Conservation (phyloP, 192 early-diverging fungal species). For the Entomortierella chlamydospora region DNA sequence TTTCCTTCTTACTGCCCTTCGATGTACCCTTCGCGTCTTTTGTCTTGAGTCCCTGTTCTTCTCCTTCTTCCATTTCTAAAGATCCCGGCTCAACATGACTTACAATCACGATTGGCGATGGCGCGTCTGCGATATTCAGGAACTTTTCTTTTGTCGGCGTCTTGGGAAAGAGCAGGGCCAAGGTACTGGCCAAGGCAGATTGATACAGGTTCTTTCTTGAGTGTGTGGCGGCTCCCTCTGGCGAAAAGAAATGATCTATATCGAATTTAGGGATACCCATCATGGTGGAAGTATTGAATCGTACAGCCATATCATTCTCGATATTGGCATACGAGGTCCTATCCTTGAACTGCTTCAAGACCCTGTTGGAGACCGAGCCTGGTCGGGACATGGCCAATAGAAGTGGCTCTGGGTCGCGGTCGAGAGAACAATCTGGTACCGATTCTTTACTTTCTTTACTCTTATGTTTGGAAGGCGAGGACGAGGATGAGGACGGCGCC, state of each 20-base stretch:
- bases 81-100: constrained; percentile 23
- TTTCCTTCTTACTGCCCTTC: not conserved
- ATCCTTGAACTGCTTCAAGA: constrained; percentile 43
- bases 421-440: constrained; percentile 17
- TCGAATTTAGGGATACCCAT: constrained; percentile 45
- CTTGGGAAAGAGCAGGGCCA: constrained; percentile 22
- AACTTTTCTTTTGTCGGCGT: constrained; percentile 31
- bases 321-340: constrained; percentile 63
- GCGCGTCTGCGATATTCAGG: not conserved
- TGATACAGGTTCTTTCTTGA: constrained; percentile 20
- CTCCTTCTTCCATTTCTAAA: not conserved
- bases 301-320: constrained; percentile 60
- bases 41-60: not conserved
- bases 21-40: not conserved
- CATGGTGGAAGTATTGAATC: constrained; percentile 50
- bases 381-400: constrained; percentile 56
- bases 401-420: constrained; percentile 38
- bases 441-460: not conserved
- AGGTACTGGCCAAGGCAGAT: constrained; percentile 12
- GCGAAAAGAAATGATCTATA: constrained; percentile 40
- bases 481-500: too few species aligned
- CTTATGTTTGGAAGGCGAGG: too few species aligned
- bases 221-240: constrained; percentile 17
- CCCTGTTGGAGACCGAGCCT: constrained; percentile 39
- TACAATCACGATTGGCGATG: constrained; percentile 49